Evolutionary conservation across 129 eudicot species (phyloP), one percentile per base, ranked within the genome.

Genomic region (Chrysanthemum seticuspe): DNA sequence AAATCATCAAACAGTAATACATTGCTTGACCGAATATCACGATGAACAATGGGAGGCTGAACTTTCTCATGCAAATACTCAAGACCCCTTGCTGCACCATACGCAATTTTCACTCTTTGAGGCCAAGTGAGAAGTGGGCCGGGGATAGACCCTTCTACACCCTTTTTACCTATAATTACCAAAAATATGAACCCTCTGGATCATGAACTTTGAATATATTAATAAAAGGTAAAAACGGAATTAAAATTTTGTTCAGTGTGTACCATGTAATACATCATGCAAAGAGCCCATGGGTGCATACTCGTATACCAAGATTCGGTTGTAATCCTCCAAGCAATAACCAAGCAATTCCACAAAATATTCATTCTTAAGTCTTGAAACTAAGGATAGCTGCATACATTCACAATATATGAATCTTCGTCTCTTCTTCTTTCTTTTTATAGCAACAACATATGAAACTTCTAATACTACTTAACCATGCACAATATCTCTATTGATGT

Each of bases 1-100:
- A 86, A 85, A 66, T 89, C 97, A 56, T 91, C 93, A 70, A 85
- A 91, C 25, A 91, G 82, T 25, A 91, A 61, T 16, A 91, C 87
- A 83, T 91, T 91, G 85, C 96, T 91, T 12, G 97, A 91, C 83
- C 85, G 85, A 34, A 91, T 86, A 79, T 91, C 96, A 47, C 93
- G 87, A 54, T 91, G 97, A 44, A 91, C 85, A 29, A 88, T 81
- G 59, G 79, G 89, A 61, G 96, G 97, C 59, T 88, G 82, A 3
- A 87, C 88, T 75, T 88, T 88, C 65, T 91, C 96, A 70, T 91
- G 97, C 69, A 91, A 76, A 56, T 88, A 88, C 64, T 88, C 97
- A 0, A 91, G 89, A 29, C 97, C 97, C 72, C 71, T 91, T 69
- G 97, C 96, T 50, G 97, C 93, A 18, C 96, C 96, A 75, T 84